Evolutionary conservation across 768 basidiomycete species (phyloP), one percentile per base, ranked within the genome.

Genomic region (Agaricus subrufescens): DNA sequence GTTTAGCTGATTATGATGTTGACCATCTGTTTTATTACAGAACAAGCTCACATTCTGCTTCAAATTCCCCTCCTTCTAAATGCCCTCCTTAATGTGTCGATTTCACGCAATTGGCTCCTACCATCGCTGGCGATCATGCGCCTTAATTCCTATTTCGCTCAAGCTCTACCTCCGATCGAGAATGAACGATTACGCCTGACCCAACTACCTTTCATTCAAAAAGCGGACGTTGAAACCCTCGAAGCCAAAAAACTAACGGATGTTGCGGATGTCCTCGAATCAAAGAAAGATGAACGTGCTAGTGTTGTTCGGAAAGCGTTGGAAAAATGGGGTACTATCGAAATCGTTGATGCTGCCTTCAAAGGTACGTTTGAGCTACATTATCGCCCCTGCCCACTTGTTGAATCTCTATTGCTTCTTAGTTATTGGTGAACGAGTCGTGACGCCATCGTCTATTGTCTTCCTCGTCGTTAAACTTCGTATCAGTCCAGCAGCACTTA

Each of bases 341-440:
- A 98, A 51, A 73, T 98, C 38, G 84, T 91, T 19, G 86, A 89
- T 66, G 87, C 89, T 23, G 72, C 79, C 11, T 98, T 97, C 79
- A 89, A 89, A 77, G 94, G 94, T 93, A 50, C 37, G 77, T 56
- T 34, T 15, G 2, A 1, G n/a, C 34, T 3, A 26, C 2, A 14
- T 4, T 9, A 30, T 46, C 14, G 29, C 12, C n/a, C 39, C 46
- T 57, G 23, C 2, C 40, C 29, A 19, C 30, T 9, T 38, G 45
- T 57, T 5, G 4, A 9, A 27, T 12, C 38, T 8, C 25, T 1
- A 14, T 37, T 4, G 38, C 23, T 4, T 6, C 45, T 7, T 56
- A 94, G 94, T 99, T 51, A 90, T 93, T 58, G 96, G 91, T 52
- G 97, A 99, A 71, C 86, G 86, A 14, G 71, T 88, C 34, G 83